phyloP scores from a whole-genome alignment of 352 stramenopile genomes.

The Peronosclerospora sorghi region DNA sequence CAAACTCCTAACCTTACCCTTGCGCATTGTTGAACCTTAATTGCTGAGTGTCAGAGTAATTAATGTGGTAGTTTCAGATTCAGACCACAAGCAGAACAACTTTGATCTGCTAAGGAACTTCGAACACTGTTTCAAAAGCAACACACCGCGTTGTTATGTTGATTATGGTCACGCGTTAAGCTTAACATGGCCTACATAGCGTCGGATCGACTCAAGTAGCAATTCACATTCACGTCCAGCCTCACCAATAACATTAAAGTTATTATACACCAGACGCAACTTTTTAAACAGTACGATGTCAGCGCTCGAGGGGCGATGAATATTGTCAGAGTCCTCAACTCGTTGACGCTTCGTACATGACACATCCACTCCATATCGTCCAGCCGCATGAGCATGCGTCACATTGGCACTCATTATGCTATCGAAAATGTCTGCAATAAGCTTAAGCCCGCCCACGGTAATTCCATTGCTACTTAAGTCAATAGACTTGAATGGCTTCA shows the following conservation, averaged over 20 bases:
- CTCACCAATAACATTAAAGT: slow-evolving; percentile 26
- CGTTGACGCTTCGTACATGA: slow-evolving; percentile 22
- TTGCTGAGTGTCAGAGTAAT: too few species aligned
- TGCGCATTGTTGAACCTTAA: too few species aligned
- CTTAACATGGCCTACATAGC: slow-evolving; percentile 28
- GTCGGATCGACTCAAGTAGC: slow-evolving; percentile 21
- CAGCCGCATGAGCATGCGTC: background rate
- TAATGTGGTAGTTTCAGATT: too few species aligned
- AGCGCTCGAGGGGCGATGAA: too few species aligned
- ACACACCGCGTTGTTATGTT: background rate
- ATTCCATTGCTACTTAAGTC: slow-evolving; percentile 72
- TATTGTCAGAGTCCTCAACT: slow-evolving; percentile 3
- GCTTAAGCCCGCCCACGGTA: slow-evolving; percentile 32
- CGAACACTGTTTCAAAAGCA: too few species aligned
- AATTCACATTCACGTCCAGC: slow-evolving; percentile 10
- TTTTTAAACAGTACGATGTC: slow-evolving; percentile 27
- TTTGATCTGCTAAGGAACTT: too few species aligned
- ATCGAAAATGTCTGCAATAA: slow-evolving; percentile 31
- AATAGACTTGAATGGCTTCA: slow-evolving; percentile 32
- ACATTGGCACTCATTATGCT: background rate
- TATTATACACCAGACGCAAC: slow-evolving; percentile 61
- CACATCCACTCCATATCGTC: background rate
- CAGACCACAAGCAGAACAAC: too few species aligned
- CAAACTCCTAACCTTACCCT: too few species aligned
- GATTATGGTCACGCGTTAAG: slow-evolving; percentile 40